A percentile compares a stretch with the other conserved stretches of the same genome.
phyloP scores from a whole-genome alignment of 352 stramenopile species.

The Phytophthora idaei region DNA sequence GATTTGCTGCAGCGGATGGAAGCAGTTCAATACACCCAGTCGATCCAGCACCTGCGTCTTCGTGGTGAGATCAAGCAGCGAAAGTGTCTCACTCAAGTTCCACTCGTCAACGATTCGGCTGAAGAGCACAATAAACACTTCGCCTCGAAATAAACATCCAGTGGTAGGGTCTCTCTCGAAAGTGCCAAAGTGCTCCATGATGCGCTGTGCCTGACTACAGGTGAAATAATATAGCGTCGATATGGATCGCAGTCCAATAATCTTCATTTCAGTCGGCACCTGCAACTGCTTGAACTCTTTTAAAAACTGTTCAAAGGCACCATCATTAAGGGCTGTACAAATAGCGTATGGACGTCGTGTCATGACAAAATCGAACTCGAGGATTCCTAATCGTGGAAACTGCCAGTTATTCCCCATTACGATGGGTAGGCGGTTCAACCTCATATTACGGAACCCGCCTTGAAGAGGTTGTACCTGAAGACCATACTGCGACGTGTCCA shows the following conservation, averaged over 20 bases:
- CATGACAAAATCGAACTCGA: slow-evolving; percentile 81
- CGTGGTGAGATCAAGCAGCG: slow-evolving; percentile 65
- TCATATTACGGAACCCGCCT: slow-evolving; percentile 64
- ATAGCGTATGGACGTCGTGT: slow-evolving; percentile 56
- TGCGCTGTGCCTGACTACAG: slow-evolving; percentile 63
- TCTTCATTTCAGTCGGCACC: slow-evolving; percentile 63
- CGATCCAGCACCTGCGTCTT: slow-evolving; percentile 73
- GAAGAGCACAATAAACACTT: slow-evolving; percentile 79
- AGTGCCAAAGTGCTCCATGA: slow-evolving; percentile 83
- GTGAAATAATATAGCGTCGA: slow-evolving; percentile 79
- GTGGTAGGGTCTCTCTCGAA: slow-evolving; percentile 67
- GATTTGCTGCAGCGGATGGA: slow-evolving; percentile 62
- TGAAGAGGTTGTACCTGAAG: slow-evolving; percentile 42
- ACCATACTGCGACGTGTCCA: slow-evolving; percentile 68
- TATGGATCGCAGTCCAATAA: slow-evolving; percentile 71
- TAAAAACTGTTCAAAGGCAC: slow-evolving; percentile 74
- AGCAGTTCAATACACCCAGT: slow-evolving; percentile 64
- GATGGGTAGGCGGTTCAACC: slow-evolving; percentile 65
- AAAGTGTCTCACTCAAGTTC: slow-evolving; percentile 69
- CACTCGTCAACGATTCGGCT: slow-evolving; percentile 70
- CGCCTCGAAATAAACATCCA: slow-evolving; percentile 57
- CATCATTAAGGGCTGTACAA: slow-evolving; percentile 67
- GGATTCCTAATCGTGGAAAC: slow-evolving; percentile 63
- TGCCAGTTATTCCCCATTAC: slow-evolving; percentile 58
- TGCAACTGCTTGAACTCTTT: slow-evolving; percentile 82